These are phyloP conservation scores for Orbilia blumenaviensis DNA, from an alignment of 2,329 filamentous ascomycete genomes.

Conservation along the genomic window DNA sequence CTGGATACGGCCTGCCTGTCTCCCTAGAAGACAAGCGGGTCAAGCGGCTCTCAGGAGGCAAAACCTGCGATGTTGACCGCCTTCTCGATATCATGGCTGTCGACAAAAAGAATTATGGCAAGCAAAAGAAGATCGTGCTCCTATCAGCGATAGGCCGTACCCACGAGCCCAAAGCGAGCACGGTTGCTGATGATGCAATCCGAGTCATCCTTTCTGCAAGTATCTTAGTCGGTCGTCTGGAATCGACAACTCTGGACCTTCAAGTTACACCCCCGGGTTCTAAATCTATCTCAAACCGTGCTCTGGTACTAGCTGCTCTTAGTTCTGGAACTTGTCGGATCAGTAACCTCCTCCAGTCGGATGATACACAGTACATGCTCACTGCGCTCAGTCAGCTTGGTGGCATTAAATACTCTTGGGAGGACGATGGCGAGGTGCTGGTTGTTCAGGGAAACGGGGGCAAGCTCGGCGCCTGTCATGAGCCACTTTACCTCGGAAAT, in stretches of 20 bases:
- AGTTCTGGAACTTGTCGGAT: slow-evolving; percentile 86
- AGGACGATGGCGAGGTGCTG: slow-evolving; percentile 89
- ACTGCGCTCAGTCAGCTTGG: slow-evolving; percentile 85
- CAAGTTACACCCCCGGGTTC: slow-evolving; percentile 90
- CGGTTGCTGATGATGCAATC: slow-evolving; percentile 86
- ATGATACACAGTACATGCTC: slow-evolving; percentile 97
- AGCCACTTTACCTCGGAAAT: slow-evolving; percentile 90
- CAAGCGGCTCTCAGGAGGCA: slow-evolving; percentile 81
- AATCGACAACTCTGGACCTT: slow-evolving; percentile 71
- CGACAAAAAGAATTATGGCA: slow-evolving; percentile 97
- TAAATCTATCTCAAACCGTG: slow-evolving; percentile 96
- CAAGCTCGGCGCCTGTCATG: slow-evolving; percentile 76
- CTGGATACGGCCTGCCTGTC: slow-evolving; percentile 90
- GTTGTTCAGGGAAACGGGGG: slow-evolving; percentile 93
- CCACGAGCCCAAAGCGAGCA: slow-evolving; percentile 84
- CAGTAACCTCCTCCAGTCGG: slow-evolving; percentile 91
- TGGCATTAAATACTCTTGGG: slow-evolving; percentile 90
- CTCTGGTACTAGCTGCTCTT: slow-evolving; percentile 90
- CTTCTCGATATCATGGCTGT: slow-evolving; percentile 93
- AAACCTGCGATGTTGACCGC: slow-evolving; percentile 84
- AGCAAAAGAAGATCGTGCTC: slow-evolving; percentile 94
- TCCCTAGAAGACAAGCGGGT: slow-evolving; percentile 85
- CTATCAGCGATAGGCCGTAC: slow-evolving; percentile 89
- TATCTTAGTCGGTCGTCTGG: slow-evolving; percentile 68
- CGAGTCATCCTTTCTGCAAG: slow-evolving; percentile 82